phyloP scores from a whole-genome alignment of 2,329 filamentous ascomycete genomes.

The Sporothrix mexicana region DNA sequence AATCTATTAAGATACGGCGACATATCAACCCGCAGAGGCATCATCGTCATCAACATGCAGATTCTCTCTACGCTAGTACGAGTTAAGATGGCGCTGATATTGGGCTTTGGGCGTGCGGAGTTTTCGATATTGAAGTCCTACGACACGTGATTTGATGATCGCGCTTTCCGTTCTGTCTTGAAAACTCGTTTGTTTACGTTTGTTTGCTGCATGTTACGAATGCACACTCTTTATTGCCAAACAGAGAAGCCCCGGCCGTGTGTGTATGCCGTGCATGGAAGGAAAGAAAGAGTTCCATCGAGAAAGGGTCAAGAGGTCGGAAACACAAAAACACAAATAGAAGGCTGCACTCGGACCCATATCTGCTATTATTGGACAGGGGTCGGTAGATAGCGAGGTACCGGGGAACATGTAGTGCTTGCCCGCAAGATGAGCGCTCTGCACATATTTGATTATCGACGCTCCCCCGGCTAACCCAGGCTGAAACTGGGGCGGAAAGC shows the following conservation, averaged over 20 bases:
- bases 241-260: not conserved
- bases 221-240: slow-evolving; percentile 10
- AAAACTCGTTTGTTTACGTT: not conserved
- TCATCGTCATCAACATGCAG: slow-evolving; percentile 20
- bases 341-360: not conserved
- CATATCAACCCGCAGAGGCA: not conserved
- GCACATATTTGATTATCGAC: not conserved
- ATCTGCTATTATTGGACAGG: slow-evolving; percentile 30
- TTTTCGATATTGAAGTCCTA: not conserved
- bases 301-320: slow-evolving; percentile 7
- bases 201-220: not conserved
- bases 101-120: not conserved
- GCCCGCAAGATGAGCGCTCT: slow-evolving; percentile 6
- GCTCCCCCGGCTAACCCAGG: slow-evolving; percentile 24
- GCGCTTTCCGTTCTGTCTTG: not conserved
- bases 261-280: not conserved
- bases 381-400: slow-evolving; percentile 35
- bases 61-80: not conserved
- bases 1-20: not conserved
- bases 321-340: slow-evolving; percentile 17
- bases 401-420: slow-evolving; percentile 26
- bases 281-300: not conserved
- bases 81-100: not conserved
- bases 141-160: not conserved
- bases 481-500: slow-evolving; percentile 29